Evolutionary conservation across 192 early-diverging fungal species (phyloP).

Genomic region (Phycomyces blakesleeanus): DNA sequence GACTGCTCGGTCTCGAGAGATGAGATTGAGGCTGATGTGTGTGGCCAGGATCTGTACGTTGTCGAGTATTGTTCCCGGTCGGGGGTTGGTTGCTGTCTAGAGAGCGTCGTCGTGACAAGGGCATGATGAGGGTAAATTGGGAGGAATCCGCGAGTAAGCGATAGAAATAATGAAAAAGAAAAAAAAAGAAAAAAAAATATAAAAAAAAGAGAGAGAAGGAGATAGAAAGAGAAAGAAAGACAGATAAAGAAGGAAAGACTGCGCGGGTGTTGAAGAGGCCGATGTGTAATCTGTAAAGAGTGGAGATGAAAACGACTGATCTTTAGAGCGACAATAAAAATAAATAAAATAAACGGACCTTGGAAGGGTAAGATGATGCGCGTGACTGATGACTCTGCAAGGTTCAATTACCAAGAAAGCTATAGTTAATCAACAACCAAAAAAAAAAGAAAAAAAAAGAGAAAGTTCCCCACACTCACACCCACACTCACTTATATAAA

Average conservation of each 20-base stretch:
- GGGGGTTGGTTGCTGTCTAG: neutral
- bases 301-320: too few relatives aligned
- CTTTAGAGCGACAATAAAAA: neutral
- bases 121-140: neutral
- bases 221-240: too few relatives aligned
- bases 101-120: neutral
- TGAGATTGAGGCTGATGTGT: neutral
- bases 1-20: slow-evolving; percentile 1
- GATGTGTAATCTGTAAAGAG: too few relatives aligned
- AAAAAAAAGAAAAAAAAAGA: too few relatives aligned
- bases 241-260: too few relatives aligned
- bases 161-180: too few relatives aligned
- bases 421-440: neutral
- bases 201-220: too few relatives aligned
- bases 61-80: neutral
- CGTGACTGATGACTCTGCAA: neutral
- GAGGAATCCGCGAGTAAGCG: too few relatives aligned
- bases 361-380: neutral
- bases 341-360: slow-evolving; percentile 1
- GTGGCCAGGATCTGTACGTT: neutral
- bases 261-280: too few relatives aligned
- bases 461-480: too few relatives aligned
- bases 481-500: too few relatives aligned
- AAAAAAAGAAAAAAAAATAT: too few relatives aligned
- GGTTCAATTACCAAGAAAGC: neutral